Percentiles rank a stretch among this genome's conserved stretches.
phyloP scores from a whole-genome alignment of 768 basidiomycete species.

The Chlorophyllum brunneum region DNA sequence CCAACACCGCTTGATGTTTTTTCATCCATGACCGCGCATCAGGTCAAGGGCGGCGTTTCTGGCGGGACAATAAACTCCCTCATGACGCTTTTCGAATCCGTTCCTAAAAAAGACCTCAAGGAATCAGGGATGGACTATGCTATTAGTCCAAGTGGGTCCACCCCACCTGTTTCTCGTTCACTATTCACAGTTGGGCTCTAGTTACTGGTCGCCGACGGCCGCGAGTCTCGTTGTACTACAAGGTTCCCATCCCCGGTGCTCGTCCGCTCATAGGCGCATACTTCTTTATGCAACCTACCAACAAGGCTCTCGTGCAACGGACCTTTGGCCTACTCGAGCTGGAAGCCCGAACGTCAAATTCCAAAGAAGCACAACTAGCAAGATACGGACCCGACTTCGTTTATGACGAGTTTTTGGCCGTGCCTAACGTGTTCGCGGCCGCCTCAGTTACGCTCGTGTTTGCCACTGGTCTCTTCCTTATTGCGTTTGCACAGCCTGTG shows the following conservation, averaged over 20 bases:
- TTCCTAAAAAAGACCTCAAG: slow-evolving; percentile 29
- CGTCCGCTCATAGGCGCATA: slow-evolving; percentile 28
- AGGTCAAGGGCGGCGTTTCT: slow-evolving; percentile 46
- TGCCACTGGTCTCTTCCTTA: slow-evolving; percentile 25
- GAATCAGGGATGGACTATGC: slow-evolving; percentile 29
- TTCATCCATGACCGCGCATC: slow-evolving; percentile 53
- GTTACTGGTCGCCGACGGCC: not conserved
- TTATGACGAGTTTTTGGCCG: slow-evolving; percentile 66
- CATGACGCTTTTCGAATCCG: slow-evolving; percentile 33
- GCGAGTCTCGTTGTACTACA: slow-evolving; percentile 27
- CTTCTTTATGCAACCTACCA: slow-evolving; percentile 39
- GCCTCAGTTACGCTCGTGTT: slow-evolving; percentile 23
- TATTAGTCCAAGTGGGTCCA: slow-evolving; percentile 38
- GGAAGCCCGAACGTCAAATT: slow-evolving; percentile 21
- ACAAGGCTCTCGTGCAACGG: slow-evolving; percentile 41
- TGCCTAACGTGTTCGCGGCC: slow-evolving; percentile 40
- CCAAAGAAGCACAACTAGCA: slow-evolving; percentile 20
- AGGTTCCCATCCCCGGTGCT: slow-evolving; percentile 33
- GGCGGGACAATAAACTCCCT: slow-evolving; percentile 59
- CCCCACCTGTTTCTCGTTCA: not conserved
- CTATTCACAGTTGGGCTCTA: not conserved
- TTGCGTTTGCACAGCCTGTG: slow-evolving; percentile 38
- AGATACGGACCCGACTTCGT: slow-evolving; percentile 69
- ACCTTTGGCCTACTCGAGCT: slow-evolving; percentile 42
- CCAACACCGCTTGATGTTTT: slow-evolving; percentile 34